Percentiles rank a stretch among this genome's conserved stretches.
These are phyloP conservation scores for Aspergillus flavus DNA, from an alignment of 2,329 filamentous ascomycete genomes.

Conservation along the genomic window DNA sequence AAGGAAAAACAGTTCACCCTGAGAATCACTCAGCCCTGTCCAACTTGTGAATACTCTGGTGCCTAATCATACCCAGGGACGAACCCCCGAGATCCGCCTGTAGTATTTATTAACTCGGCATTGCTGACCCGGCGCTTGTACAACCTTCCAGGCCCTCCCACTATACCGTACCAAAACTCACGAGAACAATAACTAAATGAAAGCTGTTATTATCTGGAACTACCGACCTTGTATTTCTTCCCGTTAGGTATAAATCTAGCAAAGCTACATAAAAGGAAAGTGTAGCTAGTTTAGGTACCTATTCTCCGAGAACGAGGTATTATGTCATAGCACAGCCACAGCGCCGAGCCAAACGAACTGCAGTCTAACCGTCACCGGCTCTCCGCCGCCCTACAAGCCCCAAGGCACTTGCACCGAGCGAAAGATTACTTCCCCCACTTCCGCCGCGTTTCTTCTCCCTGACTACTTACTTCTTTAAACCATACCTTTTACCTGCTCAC, in stretches of 20 bases:
- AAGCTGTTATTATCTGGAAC: background rate
- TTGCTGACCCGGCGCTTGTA: background rate
- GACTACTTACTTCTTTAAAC: too few species aligned
- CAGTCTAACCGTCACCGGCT: conserved; percentile 27
- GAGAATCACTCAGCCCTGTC: background rate
- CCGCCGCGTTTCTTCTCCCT: conserved; percentile 5
- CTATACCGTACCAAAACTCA: background rate
- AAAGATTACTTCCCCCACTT: conserved; percentile 19
- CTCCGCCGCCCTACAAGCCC: conserved; percentile 10
- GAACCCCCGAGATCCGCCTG: conserved; percentile 8
- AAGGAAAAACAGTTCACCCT: conserved; percentile 1
- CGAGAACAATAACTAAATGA: background rate
- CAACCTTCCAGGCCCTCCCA: background rate
- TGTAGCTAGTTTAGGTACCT: background rate
- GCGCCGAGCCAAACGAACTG: conserved; percentile 19
- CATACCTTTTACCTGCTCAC: conserved; percentile 1
- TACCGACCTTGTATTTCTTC: background rate
- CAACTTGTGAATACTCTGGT: conserved; percentile 15
- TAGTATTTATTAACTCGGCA: background rate
- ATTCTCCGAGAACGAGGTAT: conserved; percentile 9
- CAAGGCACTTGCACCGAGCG: conserved; percentile 7
- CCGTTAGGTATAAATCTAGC: background rate
- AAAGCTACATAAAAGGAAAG: background rate
- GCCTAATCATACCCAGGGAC: conserved; percentile 12
- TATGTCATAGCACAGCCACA: conserved; percentile 33